Base-by-base conservation (phyloP, 257 asterid genomes). In the Cordia subcordata region DNA sequence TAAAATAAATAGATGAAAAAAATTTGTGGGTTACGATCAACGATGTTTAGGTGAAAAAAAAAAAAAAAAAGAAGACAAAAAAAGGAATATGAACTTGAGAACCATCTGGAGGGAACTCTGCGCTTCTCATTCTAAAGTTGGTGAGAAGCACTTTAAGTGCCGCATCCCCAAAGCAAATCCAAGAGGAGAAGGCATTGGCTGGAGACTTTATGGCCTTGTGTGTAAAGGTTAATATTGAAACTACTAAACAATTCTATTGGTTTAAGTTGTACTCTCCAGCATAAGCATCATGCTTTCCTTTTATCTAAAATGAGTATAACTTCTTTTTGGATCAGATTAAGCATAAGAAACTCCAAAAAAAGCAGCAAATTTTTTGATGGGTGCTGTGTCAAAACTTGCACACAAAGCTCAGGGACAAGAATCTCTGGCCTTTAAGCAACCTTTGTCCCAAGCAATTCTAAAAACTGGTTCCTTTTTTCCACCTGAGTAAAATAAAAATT, bases 401-500 rank as follows among this genome's bases (percentile, higher is more conserved):
- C 20, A 55, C 61, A 70, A 62, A 65, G 73, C 62, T 33, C 13
- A 59, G 52, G 72, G 58, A 68, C 50, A 62, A 74, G 96, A 85
- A 91, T 92, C 75, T 81, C 82, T 88, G 65, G 22, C 63, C 82
- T 84, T 88, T 84, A 92, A 88, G 98, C 86, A 92, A 92, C 93
- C 92, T 85, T 82, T 82, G 90, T 60, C 80, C 78, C 90, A 92
- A 88, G 98, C 82, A 71, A 92, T 88, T 76, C 98, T 75, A 74
- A 68, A 77, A 57, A 49, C 21, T 52, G 57, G 68, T 65, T 68
- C 67, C 52, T 57, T 57, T 72, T 68, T 72, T 14, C 55, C 37
- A 22, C 39, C 49, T 21, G 33, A 27, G n/a, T 40, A 20, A 27
- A 50, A 17, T 53, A 35, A 40, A 42, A 23, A 44, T 60, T 53